Evolutionary conservation across 2,329 filamentous ascomycete species (phyloP).

Genomic region (Colletotrichum tropicale): DNA sequence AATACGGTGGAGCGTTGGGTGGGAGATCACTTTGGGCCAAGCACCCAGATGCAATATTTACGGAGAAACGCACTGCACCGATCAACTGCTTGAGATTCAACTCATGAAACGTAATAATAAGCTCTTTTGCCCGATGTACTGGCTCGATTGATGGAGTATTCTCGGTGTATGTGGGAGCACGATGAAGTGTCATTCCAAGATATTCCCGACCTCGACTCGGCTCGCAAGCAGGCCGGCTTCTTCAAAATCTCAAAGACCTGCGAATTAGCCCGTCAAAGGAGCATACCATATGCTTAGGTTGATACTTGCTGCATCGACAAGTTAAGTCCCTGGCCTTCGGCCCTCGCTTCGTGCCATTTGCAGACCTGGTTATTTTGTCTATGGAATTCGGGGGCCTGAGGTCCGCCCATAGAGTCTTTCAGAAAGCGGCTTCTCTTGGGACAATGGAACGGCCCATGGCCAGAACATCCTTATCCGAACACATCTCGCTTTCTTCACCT

Average conservation of each 20-base stretch:
- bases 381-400: neutral
- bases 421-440: neutral
- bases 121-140: neutral
- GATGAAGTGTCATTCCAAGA: conserved; percentile 26
- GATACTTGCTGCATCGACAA: conserved; percentile 30
- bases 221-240: neutral
- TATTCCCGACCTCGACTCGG: neutral
- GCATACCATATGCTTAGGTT: conserved; percentile 21
- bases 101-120: neutral
- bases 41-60: neutral
- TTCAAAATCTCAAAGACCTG: conserved; percentile 4
- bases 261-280: neutral
- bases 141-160: neutral
- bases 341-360: neutral
- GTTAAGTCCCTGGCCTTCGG: neutral
- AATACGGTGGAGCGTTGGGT: neutral
- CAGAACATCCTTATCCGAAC: neutral
- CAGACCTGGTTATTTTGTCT: neutral
- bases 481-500: neutral
- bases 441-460: neutral
- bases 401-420: neutral
- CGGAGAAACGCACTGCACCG: neutral
- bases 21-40: neutral
- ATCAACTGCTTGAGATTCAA: neutral
- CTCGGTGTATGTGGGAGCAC: conserved; percentile 20